These are phyloP conservation scores for Cucurbita moschata DNA, from an alignment of 306 rosid species.

Conservation along the genomic window DNA sequence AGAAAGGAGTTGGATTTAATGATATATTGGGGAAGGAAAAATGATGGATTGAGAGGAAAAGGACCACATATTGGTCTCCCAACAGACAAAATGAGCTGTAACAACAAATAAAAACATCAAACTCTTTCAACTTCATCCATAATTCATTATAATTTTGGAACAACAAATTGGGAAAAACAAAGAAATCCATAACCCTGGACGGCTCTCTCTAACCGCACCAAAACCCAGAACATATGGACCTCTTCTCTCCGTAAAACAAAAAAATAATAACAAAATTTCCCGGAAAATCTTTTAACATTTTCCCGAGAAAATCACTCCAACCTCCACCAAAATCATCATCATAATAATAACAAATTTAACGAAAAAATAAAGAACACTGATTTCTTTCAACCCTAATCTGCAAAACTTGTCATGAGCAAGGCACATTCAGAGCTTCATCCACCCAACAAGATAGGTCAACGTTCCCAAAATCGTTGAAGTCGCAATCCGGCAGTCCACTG, in stretches of 20 bases:
- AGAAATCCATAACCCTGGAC: not conserved
- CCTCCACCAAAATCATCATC: not conserved
- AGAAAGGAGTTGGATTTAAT: not conserved
- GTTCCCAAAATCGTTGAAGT: slow-evolving; percentile 43
- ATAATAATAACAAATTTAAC: not conserved
- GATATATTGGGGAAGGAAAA: not conserved
- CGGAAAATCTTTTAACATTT: not conserved
- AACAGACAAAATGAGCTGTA: not conserved
- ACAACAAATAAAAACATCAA: not conserved
- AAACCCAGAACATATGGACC: not conserved
- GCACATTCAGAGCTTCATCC: slow-evolving; percentile 47
- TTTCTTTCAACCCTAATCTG: slow-evolving; percentile 8
- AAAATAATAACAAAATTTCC: not conserved
- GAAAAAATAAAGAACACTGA: not conserved
- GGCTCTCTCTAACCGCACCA: slow-evolving; percentile 10
- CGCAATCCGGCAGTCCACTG: slow-evolving; percentile 54
- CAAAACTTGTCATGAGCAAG: slow-evolving; percentile 50
- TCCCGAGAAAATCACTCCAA: slow-evolving; percentile 3
- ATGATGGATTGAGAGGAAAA: not conserved
- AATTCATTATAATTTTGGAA: not conserved
- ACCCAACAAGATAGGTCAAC: slow-evolving; percentile 67
- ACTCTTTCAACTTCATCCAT: not conserved
- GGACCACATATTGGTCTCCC: not conserved
- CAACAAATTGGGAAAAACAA: not conserved
- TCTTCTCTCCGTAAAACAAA: not conserved